A percentile compares a stretch with the other conserved stretches of the same genome.
Conservation (phyloP, 2,329 filamentous ascomycete genomes). For the Torrubiellomyces zombiae region DNA sequence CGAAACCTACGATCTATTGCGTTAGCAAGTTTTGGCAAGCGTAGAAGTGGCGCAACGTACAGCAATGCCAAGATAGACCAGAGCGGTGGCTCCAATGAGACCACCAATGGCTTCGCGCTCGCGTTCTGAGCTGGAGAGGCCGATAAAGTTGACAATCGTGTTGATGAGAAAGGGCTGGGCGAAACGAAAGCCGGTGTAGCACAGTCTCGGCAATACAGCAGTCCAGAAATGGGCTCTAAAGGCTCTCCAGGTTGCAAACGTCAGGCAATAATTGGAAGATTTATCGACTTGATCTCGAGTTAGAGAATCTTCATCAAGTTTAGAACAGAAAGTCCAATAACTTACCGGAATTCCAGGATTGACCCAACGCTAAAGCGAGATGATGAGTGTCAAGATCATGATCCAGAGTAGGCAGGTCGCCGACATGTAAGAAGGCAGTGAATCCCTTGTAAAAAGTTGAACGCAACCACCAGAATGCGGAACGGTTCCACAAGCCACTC, state of each 20-base stretch:
- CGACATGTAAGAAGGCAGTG: not conserved
- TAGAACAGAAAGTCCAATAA: too few relatives aligned
- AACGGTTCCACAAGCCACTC: constrained; percentile 1
- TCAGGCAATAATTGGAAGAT: not conserved
- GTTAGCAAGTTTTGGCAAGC: too few relatives aligned
- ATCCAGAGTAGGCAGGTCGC: constrained; percentile 1
- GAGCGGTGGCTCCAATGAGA: constrained; percentile 21
- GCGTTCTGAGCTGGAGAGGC: constrained; percentile 1
- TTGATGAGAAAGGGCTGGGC: constrained; percentile 25
- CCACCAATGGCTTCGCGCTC: constrained; percentile 19
- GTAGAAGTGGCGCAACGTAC: constrained; percentile 24
- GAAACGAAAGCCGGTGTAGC: constrained; percentile 17
- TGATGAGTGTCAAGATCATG: constrained; percentile 1
- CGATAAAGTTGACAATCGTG: constrained; percentile 18
- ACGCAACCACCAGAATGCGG: constrained; percentile 1
- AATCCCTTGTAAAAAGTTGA: constrained; percentile 1
- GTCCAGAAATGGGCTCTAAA: constrained; percentile 12
- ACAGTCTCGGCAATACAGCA: constrained; percentile 15
- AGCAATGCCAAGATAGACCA: constrained; percentile 24
- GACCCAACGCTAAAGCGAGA: too few relatives aligned
- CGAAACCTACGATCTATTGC: too few relatives aligned
- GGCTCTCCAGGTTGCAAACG: constrained; percentile 6
- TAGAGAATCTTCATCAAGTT: too few relatives aligned
- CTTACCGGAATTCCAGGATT: too few relatives aligned
- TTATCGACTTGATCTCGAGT: constrained; percentile 4